Evolutionary conservation across 1,284 basidiomycete genomes (phyloP).

Genomic region (Trichosporon sp.): DNA sequence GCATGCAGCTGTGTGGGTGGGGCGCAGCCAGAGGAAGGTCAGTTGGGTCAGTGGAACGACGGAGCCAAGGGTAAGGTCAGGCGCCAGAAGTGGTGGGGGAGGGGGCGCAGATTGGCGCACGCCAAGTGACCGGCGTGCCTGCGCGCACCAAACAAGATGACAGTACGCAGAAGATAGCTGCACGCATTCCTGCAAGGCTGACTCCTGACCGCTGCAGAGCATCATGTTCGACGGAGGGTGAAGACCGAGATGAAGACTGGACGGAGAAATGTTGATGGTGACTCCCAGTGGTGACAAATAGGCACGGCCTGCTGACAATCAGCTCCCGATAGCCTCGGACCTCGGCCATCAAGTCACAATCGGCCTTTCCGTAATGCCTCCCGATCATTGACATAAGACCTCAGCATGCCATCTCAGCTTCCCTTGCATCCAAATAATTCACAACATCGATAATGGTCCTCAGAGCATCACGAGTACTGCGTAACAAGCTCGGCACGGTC

Average conservation of each 20-base stretch:
- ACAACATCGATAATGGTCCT: neutral
- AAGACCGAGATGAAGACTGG: neutral
- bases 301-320: slow-evolving; percentile 1
- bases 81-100: neutral
- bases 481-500: slow-evolving; percentile 21
- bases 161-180: too few species aligned
- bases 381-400: neutral
- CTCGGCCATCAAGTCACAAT: neutral
- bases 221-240: too few species aligned
- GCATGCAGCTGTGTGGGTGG: neutral
- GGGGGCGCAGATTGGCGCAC: neutral
- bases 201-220: too few species aligned
- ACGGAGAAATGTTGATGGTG: neutral
- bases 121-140: neutral
- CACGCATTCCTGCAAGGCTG: too few species aligned
- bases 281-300: slow-evolving; percentile 11
- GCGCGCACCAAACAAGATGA: neutral
- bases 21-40: neutral
- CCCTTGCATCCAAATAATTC: neutral
- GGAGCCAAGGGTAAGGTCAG: neutral
- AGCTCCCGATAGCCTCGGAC: slow-evolving; percentile 1
- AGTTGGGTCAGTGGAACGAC: neutral
- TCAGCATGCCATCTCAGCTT: neutral
- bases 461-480: neutral
- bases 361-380: neutral